These are phyloP conservation scores for Claviceps pusilla DNA, from an alignment of 2,329 filamentous ascomycete species.

Conservation along the genomic window DNA sequence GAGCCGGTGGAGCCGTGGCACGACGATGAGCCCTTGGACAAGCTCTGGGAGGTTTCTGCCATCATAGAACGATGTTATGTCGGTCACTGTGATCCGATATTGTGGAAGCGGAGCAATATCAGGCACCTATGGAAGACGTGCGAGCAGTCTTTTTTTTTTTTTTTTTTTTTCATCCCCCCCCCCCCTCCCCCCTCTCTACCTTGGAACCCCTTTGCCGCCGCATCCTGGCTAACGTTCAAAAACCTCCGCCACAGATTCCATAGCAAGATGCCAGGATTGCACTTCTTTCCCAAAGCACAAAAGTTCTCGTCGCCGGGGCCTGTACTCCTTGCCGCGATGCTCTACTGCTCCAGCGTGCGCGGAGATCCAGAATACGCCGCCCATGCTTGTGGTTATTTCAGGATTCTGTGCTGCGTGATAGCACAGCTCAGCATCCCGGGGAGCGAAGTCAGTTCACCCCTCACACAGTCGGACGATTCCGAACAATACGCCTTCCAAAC, in stretches of 20 bases:
- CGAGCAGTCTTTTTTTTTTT: background rate
- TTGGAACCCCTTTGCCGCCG: too few relatives aligned
- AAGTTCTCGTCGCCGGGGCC: constrained; percentile 27
- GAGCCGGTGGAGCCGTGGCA: constrained; percentile 1
- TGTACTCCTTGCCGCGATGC: constrained; percentile 27
- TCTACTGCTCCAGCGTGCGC: constrained; percentile 25
- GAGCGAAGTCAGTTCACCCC: constrained; percentile 13
- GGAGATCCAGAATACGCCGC: constrained; percentile 19
- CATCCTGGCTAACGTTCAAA: background rate
- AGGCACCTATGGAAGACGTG: constrained; percentile 3
- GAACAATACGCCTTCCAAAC: constrained; percentile 29
- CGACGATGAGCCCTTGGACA: constrained; percentile 2
- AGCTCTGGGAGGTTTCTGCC: constrained; percentile 2
- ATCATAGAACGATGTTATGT: constrained; percentile 1
- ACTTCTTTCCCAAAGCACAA: constrained; percentile 28
- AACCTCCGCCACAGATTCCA: constrained; percentile 20
- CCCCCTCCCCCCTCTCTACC: too few relatives aligned
- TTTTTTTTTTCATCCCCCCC: background rate
- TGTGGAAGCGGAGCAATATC: constrained; percentile 2
- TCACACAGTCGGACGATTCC: constrained; percentile 9
- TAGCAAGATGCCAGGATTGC: constrained; percentile 27
- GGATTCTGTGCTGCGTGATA: constrained; percentile 23
- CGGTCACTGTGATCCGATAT: background rate
- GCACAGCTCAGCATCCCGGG: constrained; percentile 24
- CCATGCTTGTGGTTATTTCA: constrained; percentile 24